Base-by-base conservation (phyloP, 2,329 filamentous ascomycete genomes). In the Pseudopyrenochaeta lycopersici region DNA sequence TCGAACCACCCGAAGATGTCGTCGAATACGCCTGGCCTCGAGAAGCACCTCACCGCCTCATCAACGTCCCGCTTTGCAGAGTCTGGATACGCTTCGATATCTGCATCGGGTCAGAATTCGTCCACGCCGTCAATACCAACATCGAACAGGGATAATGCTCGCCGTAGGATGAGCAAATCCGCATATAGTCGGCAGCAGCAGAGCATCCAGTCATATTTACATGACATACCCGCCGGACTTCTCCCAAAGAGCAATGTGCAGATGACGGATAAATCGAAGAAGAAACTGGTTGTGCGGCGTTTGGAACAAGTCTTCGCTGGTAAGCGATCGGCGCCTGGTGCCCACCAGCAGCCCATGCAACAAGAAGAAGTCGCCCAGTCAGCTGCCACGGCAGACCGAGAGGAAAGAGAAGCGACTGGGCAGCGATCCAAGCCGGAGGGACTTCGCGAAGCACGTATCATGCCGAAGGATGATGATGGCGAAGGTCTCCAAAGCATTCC, bases 241-340 rank as follows among this genome's bases (percentile, higher is more conserved):
- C 80, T 91, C 32, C 88, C 89, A 0, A 83, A 84, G 10, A 81
- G 84, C 38, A 78, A 82, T 20, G 71, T 70, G 12, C 72, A 79
- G 0, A 85, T 92, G 84, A 87, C 87, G 0, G 90, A 94, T 12
- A 88, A 85, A 60, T 84, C 89, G 5, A 91, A 86, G 77, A 92
- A 91, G 78, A 91, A 88, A 68, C 69, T 92, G 17, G 88, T 94
- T 0, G 91, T 94, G 2, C 84, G 86, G 48, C 84, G 90, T 2
- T 74, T 96, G 5, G 91, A 96, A 67, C 90, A 93, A 58, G 81
- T 96, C 1, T 96, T 95, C 57, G 92, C 90, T 0, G 91, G 91
- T 2, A 90, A 88, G 67, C 78, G 67, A 70, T 80, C 75, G 41
- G 70, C 67, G 2, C 63, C 73, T 2, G 78, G 76, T 9, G 74